Evolutionary conservation across 1,284 basidiomycete genomes (phyloP).

Genomic region (Amylostereum areolatum): DNA sequence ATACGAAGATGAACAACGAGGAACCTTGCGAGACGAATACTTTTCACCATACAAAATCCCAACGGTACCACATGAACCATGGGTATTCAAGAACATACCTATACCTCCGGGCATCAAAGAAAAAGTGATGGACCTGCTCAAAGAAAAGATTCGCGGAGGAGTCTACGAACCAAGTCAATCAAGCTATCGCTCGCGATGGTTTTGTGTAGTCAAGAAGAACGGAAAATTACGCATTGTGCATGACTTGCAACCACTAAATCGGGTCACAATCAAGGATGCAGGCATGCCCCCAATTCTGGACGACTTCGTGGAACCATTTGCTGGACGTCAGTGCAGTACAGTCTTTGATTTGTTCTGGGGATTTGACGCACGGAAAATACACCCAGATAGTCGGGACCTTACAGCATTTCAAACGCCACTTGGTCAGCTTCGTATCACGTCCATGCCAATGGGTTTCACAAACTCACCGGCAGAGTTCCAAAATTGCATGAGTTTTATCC

Average conservation of each 20-base stretch:
- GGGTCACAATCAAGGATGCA: slow-evolving; percentile 25
- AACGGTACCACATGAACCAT: slow-evolving; percentile 26
- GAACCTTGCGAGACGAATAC: slow-evolving; percentile 26
- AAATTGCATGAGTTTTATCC: slow-evolving; percentile 2
- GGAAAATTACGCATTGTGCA: slow-evolving; percentile 27
- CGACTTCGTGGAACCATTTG: slow-evolving; percentile 17
- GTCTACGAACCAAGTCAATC: slow-evolving; percentile 32
- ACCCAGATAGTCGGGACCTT: slow-evolving; percentile 15
- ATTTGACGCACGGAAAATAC: slow-evolving; percentile 18
- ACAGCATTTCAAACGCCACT: slow-evolving; percentile 23
- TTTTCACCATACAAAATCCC: slow-evolving; percentile 29
- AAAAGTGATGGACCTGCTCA: slow-evolving; percentile 25
- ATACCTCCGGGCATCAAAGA: slow-evolving; percentile 31
- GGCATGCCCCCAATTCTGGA: slow-evolving; percentile 19
- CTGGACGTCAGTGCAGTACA: slow-evolving; percentile 15
- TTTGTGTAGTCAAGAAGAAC: slow-evolving; percentile 32
- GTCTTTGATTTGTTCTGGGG: slow-evolving; percentile 20
- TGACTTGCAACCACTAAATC: slow-evolving; percentile 25
- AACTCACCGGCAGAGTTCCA: slow-evolving; percentile 9
- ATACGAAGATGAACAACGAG: slow-evolving; percentile 27
- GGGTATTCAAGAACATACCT: slow-evolving; percentile 30
- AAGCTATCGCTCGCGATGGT: slow-evolving; percentile 32
- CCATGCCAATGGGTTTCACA: slow-evolving; percentile 11
- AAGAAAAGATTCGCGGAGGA: slow-evolving; percentile 24
- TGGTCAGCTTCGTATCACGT: slow-evolving; percentile 4